Percentiles rank a stretch among this genome's conserved stretches.
Evolutionary conservation across 768 basidiomycete species (phyloP).

Genomic region (Trametes villosa): DNA sequence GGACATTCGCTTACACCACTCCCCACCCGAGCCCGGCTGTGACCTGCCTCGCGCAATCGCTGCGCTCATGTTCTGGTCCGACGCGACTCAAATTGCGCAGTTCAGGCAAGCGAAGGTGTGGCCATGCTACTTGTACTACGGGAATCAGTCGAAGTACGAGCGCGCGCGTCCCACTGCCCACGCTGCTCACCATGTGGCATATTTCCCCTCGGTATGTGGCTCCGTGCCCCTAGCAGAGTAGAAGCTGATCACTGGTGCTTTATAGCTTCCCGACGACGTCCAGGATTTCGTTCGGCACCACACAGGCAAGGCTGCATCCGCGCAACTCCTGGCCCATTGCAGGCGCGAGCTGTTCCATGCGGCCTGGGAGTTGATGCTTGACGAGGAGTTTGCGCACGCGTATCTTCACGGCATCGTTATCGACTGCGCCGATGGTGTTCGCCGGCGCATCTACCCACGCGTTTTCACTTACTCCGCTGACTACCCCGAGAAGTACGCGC

Average conservation of each 20-base stretch:
- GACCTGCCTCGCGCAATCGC: slow-evolving; percentile 25
- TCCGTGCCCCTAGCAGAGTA: slow-evolving; percentile 5
- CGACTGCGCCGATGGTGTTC: slow-evolving; percentile 31
- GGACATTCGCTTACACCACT: slow-evolving; percentile 18
- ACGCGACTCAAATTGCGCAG: slow-evolving; percentile 34
- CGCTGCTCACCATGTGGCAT: slow-evolving; percentile 47
- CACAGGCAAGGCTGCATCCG: slow-evolving; percentile 21
- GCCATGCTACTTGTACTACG: slow-evolving; percentile 46
- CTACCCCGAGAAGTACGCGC: slow-evolving; percentile 41
- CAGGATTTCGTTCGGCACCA: slow-evolving; percentile 32
- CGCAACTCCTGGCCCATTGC: slow-evolving; percentile 35
- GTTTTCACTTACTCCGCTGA: slow-evolving; percentile 36
- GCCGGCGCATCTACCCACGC: slow-evolving; percentile 26
- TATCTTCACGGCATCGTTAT: slow-evolving; percentile 33
- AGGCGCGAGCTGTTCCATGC: slow-evolving; percentile 36
- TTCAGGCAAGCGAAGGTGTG: slow-evolving; percentile 40
- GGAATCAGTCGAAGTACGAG: slow-evolving; percentile 48
- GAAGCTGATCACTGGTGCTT: background rate
- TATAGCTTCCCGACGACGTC: slow-evolving; percentile 39
- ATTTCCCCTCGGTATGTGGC: slow-evolving; percentile 43
- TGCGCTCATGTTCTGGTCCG: slow-evolving; percentile 38
- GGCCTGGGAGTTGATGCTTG: slow-evolving; percentile 28
- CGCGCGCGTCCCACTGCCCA: slow-evolving; percentile 32
- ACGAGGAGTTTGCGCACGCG: slow-evolving; percentile 28
- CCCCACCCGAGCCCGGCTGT: slow-evolving; percentile 24